These are phyloP conservation scores for Eucalyptus rudis DNA, from an alignment of 345 rosid species.

Conservation along the genomic window DNA sequence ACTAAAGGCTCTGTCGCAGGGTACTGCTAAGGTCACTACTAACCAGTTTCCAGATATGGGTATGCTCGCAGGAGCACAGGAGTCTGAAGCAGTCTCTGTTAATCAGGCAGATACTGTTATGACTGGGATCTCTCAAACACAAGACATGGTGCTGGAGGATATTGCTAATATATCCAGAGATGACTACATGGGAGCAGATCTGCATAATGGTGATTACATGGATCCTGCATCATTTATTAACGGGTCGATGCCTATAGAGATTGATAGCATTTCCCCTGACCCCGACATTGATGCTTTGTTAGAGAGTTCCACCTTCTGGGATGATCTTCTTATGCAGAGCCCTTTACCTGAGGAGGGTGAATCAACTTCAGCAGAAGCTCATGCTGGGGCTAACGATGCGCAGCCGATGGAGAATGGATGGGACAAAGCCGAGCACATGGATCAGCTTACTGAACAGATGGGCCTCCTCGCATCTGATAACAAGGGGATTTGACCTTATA, in stretches of 20 bases:
- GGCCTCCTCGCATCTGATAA: conserved; percentile 57
- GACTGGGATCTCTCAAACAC: conserved; percentile 37
- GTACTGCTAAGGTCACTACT: conserved; percentile 14
- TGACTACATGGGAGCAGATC: conserved; percentile 24
- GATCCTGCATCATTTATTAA: conserved; percentile 32
- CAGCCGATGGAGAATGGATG: conserved; percentile 28
- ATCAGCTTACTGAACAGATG: conserved; percentile 80
- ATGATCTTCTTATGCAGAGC: conserved; percentile 36
- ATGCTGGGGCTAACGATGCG: conserved; percentile 10
- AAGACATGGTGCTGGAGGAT: conserved; percentile 38
- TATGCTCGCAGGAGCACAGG: conserved; percentile 14
- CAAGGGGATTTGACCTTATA: conserved; percentile 4
- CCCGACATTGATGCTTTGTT: conserved; percentile 56
- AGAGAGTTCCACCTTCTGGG: conserved; percentile 43
- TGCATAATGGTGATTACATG: conserved; percentile 24
- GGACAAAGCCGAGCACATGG: conserved; percentile 40
- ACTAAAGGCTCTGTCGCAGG: conserved; percentile 17
- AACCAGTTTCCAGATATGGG: conserved; percentile 22
- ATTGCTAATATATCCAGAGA: conserved; percentile 19
- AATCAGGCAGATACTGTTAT: conserved; percentile 28
- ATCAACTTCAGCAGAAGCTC: conserved; percentile 26
- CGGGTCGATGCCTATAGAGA: conserved; percentile 34
- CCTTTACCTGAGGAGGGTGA: conserved; percentile 52
- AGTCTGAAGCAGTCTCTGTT: conserved; percentile 1
- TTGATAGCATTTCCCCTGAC: conserved; percentile 40